Evolutionary conservation across 306 rosid genomes (phyloP).

Genomic region (Oemleria cerasiformis): DNA sequence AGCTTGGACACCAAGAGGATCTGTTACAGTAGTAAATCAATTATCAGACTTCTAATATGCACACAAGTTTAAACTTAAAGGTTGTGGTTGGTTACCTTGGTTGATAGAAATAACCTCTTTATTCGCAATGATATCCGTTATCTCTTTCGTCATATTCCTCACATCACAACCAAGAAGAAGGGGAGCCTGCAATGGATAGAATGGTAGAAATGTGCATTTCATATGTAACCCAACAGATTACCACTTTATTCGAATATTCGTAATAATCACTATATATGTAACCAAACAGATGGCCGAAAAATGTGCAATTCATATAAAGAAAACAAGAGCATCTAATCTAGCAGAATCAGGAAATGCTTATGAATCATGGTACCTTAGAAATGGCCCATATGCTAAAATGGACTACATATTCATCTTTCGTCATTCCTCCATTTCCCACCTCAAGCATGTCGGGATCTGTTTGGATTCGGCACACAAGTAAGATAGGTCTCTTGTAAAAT

Average conservation of each 20-base stretch:
- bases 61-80: neutral
- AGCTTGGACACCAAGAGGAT: conserved; percentile 79
- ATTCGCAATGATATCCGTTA: conserved; percentile 56
- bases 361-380: conserved; percentile 60
- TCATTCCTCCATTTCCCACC: conserved; percentile 97
- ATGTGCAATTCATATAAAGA: neutral
- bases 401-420: conserved; percentile 70
- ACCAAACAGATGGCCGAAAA: neutral
- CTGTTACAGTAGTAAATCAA: conserved; percentile 30
- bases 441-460: conserved; percentile 99
- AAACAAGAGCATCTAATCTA: conserved; percentile 13
- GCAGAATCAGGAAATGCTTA: conserved; percentile 1
- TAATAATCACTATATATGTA: neutral
- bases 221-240: conserved; percentile 11
- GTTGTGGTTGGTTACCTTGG: conserved; percentile 42
- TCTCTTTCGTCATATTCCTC: conserved; percentile 71
- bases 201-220: too few relatives aligned
- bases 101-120: conserved; percentile 78
- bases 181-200: conserved; percentile 67
- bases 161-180: conserved; percentile 96
- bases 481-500: neutral
- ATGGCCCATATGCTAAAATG: conserved; percentile 97
- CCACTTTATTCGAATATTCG: too few relatives aligned
- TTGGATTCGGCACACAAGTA: conserved; percentile 11
- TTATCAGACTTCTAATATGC: neutral